Evolutionary conservation across 805 yeast genomes (phyloP), one percentile per base, ranked within the genome.

Genomic region (Debaryomyces castellii): DNA sequence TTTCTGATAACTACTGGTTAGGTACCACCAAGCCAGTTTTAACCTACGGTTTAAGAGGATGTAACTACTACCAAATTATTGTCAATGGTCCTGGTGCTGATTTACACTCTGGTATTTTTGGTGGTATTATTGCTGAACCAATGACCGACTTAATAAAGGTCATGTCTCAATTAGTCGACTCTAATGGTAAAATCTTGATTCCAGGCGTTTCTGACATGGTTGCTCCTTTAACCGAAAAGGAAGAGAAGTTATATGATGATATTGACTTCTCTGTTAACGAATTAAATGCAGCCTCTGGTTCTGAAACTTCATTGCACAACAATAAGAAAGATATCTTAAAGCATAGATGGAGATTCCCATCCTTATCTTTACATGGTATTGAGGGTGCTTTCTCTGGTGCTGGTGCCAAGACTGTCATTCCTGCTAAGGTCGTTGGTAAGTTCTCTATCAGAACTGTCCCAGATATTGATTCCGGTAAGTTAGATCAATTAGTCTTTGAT

Each of bases 271-370:
- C 85, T 40, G 79, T 91, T 44, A 83, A 78, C 32, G 98, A 91
- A 56, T 80, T 94, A 65, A 87, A 91, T 63, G 82, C 80, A 17
- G 96, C 97, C 40, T 76, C 92, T 16, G 97, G 98, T 42, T 85
- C 97, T 7, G 65, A 89, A 52, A 90, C 97, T 39, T 82, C 90
- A 30, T 76, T 91, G 49, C 85, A 84, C 72, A 76, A 81, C 51
- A 77, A 78, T 64, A 88, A 89, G 70, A 83, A 89, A 71, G 85
- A 84, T 48, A 90, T 96, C 48, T 79, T 94, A 59, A 92, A 90
- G 87, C 97, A 91, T 69, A 84, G 99, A 80, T 94, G 99, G 99
- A 86, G 99, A 78, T 90, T 77, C 72, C 99, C 99, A 46, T 89
- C 98, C 6, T 76, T 94, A 59, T 91, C 98, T 2, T 68, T 94